Percentiles rank a stretch among this genome's conserved stretches.
phyloP scores from a whole-genome alignment of 176 grass and related monocot species.

The Coix lacrymajobi region DNA sequence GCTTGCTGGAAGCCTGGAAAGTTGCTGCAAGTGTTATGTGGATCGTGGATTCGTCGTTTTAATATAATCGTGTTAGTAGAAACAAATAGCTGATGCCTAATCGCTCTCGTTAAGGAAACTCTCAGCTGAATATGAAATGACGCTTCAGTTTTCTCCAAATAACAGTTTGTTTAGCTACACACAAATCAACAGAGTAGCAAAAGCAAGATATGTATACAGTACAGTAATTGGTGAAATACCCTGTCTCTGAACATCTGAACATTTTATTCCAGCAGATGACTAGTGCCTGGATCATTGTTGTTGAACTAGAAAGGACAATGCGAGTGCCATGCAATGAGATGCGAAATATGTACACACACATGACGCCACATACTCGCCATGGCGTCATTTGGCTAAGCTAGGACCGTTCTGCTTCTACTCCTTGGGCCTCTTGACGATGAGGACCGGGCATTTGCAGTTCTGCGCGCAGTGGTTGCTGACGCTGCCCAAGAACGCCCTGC shows the following conservation, averaged over 20 bases:
- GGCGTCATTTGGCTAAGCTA: background rate
- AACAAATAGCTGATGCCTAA: background rate
- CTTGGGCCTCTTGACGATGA: slow-evolving; percentile 47
- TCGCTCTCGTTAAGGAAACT: background rate
- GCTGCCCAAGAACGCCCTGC: slow-evolving; percentile 52
- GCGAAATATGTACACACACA: background rate
- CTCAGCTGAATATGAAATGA: background rate
- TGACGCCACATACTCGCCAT: background rate
- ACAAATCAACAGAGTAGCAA: no score
- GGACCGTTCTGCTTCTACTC: no score
- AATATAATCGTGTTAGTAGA: background rate
- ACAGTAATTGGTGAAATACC: background rate
- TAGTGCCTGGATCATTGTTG: background rate
- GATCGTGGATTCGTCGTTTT: background rate
- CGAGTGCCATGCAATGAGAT: background rate
- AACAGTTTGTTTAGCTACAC: no score
- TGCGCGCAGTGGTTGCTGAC: slow-evolving; percentile 63
- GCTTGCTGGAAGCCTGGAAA: background rate
- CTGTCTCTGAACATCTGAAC: no score
- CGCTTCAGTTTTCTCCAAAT: background rate
- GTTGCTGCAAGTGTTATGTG: background rate
- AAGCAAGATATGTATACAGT: background rate
- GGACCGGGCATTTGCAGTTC: slow-evolving; percentile 51
- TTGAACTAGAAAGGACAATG: background rate
- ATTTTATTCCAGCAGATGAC: background rate